Base-by-base conservation (phyloP, 179 eudicot species). In the Drosera spatulata region DNA sequence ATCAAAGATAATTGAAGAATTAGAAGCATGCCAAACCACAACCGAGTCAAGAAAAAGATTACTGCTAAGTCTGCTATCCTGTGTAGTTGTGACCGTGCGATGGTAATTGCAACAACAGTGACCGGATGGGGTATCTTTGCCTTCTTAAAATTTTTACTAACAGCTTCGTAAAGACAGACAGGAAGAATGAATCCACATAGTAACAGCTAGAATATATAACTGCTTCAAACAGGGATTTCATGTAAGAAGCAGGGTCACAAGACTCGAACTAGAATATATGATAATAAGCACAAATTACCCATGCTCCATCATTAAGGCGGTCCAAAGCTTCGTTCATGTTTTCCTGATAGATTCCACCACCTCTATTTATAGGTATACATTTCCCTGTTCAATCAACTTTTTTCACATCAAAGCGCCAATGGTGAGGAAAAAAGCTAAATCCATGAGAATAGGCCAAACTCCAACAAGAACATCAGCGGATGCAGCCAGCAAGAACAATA, bases 261-360 rank as follows among this genome's bases (percentile, higher is more conserved):
- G 52, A 48, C 50, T 22, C 33, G 1, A 22, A 22, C 33, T 22
- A 22, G 33, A 48, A 54, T 37, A 56, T 49, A 50, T 55, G 38
- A 61, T 52, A 22, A 22, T 22, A 22, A 22, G 33, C 33, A 22
- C 33, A 22, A 22, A 22, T 22, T 87, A 91, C 98, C 98, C 98
- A 91, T 62, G 70, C 93, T 68, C 98, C 98, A 59, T 77, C 77
- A 62, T 62, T 72, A 61, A 91, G 69, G 58, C 86, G 91, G 60
- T 80, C 98, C 69, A 91, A 83, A 67, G 98, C 96, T 76, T 91
- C 98, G 50, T 81, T 79, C 98, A 91, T 91, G 78, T 89, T 85
- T 53, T 86, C 86, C 69, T 91, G 96, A 77, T 88, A 89, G 38
- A 91, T 82, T 59, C 98, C 98, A 63, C 85, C 98, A 41, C 93